phyloP scores from a whole-genome alignment of 805 yeast genomes.

The Zygotorulaspora sp. region DNA sequence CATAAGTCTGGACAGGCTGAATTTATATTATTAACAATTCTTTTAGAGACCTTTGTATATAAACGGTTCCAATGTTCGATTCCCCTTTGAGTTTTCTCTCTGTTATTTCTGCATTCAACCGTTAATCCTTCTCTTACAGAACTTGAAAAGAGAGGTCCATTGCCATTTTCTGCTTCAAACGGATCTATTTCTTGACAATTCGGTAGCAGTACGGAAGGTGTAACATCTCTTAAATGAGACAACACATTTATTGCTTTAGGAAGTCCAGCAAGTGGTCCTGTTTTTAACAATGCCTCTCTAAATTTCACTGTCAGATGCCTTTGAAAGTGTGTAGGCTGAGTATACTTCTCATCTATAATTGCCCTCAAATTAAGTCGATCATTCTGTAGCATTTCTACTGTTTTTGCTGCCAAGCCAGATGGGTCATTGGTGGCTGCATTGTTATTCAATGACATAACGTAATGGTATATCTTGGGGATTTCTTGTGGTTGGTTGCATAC shows the following conservation, averaged over 20 bases:
- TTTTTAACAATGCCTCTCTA: slow-evolving; percentile 73
- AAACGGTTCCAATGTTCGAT: slow-evolving; percentile 63
- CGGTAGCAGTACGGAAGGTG: slow-evolving; percentile 48
- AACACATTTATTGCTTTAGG: slow-evolving; percentile 83
- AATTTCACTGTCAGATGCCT: slow-evolving; percentile 46
- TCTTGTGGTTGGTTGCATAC: slow-evolving; percentile 81
- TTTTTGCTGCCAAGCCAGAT: slow-evolving; percentile 22
- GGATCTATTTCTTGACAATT: slow-evolving; percentile 20
- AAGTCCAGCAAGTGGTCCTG: slow-evolving; percentile 74
- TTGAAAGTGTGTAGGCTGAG: slow-evolving; percentile 20
- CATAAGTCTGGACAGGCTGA: slow-evolving; percentile 84
- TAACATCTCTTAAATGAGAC: slow-evolving; percentile 55
- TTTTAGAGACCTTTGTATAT: slow-evolving; percentile 66
- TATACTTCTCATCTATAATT: slow-evolving; percentile 21
- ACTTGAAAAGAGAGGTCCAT: slow-evolving; percentile 12
- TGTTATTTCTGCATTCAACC: slow-evolving; percentile 7
- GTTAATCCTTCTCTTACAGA: slow-evolving; percentile 12
- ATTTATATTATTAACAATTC: slow-evolving; percentile 64
- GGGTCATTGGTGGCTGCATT: slow-evolving; percentile 13
- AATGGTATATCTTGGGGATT: slow-evolving; percentile 67
- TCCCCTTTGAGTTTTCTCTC: slow-evolving; percentile 43
- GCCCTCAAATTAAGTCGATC: slow-evolving; percentile 7
- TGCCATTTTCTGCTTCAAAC: slow-evolving; percentile 25
- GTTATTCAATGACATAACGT: slow-evolving; percentile 44
- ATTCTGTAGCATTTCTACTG: slow-evolving; percentile 17